Base-by-base conservation (phyloP, 179 eudicot species). In the Gypsophila paniculata region DNA sequence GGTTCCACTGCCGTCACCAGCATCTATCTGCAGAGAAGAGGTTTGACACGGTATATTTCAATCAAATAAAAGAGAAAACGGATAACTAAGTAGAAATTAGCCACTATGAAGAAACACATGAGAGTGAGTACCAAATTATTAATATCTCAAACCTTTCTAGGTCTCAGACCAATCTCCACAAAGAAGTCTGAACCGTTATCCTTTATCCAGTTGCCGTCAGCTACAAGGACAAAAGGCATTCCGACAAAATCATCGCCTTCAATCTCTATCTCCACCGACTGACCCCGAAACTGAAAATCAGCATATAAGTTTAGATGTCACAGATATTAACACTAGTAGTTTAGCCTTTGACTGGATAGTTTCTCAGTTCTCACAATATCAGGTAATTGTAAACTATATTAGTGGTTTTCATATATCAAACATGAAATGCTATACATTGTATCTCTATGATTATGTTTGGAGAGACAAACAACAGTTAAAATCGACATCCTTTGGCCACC, bases 221-320 rank as follows among this genome's bases (percentile, higher is more conserved):
- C 87, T 71, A 85, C 60, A 74, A 90, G 87, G 76, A 92, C 97
- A 86, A 95, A 92, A 36, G 99, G 95, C 85, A 95, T 92, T 51
- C 99, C 97, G 38, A 78, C 80, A 79, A 81, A 92, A 57, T 75
- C 77, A 38, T 77, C 87, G 55, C 89, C 96, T 65, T 81, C 86
- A 64, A 92, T 69, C 77, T 82, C 86, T 72, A 95, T 80, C 78
- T 88, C 90, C 46, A 88, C 49, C n/a, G 85, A 80, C 74, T 90
- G 90, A 58, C 90, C 75, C 89, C 83, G 89, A 57, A 77, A 80
- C 73, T 74, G 72, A 69, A 75, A 71, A 59, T 57, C 44, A 72
- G 34, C 63, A 57, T 26, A 23, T 68, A 25, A 72, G 57, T 13
- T 62, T 26, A 70, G 59, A 4, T 39, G 22, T 21, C 22, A 26